These are phyloP conservation scores for Coelastrella sp. DNA, from an alignment of 139 green algal genomes.

Conservation along the genomic window DNA sequence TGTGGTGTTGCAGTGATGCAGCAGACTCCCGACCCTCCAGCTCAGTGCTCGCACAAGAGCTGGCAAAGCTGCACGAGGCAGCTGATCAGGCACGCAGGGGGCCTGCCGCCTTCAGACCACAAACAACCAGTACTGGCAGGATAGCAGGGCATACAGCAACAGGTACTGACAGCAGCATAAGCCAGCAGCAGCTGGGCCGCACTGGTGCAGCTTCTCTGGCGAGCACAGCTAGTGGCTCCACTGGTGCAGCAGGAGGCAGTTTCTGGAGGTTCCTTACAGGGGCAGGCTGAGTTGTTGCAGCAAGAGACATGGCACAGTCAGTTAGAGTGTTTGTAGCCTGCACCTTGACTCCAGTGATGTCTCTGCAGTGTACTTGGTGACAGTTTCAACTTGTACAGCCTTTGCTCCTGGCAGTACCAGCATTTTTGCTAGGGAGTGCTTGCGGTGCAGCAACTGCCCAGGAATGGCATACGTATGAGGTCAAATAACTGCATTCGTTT, in stretches of 20 bases:
- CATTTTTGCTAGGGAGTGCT: no score
- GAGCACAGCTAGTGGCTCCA: neutral
- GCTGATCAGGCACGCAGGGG: constrained; percentile 23
- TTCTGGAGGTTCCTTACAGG: constrained; percentile 34
- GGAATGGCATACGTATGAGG: no score
- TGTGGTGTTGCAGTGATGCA: constrained; percentile 9
- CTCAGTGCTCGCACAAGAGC: neutral
- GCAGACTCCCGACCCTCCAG: neutral
- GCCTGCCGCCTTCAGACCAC: neutral
- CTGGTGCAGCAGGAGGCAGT: neutral
- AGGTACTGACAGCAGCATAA: neutral
- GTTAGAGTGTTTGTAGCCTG: neutral
- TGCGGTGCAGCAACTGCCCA: no score
- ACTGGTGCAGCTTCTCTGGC: neutral
- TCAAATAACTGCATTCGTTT: no score
- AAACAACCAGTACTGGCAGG: neutral
- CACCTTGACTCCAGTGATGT: neutral
- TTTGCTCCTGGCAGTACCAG: no score
- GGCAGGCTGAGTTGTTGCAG: neutral
- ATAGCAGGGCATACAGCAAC: neutral
- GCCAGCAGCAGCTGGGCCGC: neutral
- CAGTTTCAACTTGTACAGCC: no score
- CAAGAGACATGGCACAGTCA: neutral
- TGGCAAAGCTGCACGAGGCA: constrained; percentile 31
- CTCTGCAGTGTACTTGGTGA: neutral